Evolutionary conservation across 2,329 filamentous ascomycete genomes (phyloP), one percentile per base, ranked within the genome.

Genomic region (Aureobasidium sp.): DNA sequence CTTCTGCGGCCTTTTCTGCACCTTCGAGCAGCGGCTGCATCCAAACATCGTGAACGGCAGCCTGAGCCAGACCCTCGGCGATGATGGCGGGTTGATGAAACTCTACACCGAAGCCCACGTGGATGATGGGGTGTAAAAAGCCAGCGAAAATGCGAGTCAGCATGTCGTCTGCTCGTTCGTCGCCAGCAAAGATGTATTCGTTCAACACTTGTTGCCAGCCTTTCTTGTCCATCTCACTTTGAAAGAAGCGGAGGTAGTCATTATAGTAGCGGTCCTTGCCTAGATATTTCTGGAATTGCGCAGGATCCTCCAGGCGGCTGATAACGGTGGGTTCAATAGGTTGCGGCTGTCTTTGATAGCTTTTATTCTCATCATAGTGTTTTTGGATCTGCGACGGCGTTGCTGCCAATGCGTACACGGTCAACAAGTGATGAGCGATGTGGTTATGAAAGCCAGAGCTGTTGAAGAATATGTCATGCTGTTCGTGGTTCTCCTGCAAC

Each of bases 391-490:
- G 66, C 0, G 74, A 65, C 0, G 83, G 66, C 0, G 77, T 70
- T 6, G 87, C 88, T 1, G 85, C 84, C 1, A 93, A 81, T 29
- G 86, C 85, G 66, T 85, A 95, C 25, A 93, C 72, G 14, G 83
- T 83, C 10, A 95, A 77, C 4, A 94, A 70, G 30, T 89, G 83
- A 61, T 95, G 90, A 3, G 77, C 77, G 56, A 93, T 88, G 63
- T 95, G 90, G 66, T 95, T 75, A 63, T 96, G 90, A 58, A 86
- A 94, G 0, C 85, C 85, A 1, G 68, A 63, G 0, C 77, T 56
- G 57, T 93, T 94, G 75, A 90, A 95, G 70, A 85, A 94, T 55
- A 90, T 84, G 64, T 95, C 86, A 61, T 90, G 77, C 72, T 70
- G 82, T 24, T 78, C 79, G 58, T 93, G 77, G 63, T 95, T 90